Evolutionary conservation across 148 eudicot species (phyloP).

Genomic region (Hydrangea macrophylla): DNA sequence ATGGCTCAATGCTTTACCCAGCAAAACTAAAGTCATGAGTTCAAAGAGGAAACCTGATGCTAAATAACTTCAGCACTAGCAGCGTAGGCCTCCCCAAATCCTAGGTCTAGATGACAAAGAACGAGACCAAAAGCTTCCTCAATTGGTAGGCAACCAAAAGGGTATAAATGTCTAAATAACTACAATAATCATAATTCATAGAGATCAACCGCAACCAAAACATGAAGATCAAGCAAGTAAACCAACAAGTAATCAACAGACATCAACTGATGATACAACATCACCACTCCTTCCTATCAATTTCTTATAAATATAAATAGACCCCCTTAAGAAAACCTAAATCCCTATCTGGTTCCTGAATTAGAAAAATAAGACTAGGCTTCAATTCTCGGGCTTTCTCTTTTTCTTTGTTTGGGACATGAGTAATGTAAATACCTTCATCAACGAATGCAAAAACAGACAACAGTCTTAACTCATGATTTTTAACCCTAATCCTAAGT

Average conservation of each 20-base stretch:
- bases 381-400: background rate
- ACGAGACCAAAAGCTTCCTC: background rate
- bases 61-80: background rate
- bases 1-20: no score
- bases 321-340: background rate
- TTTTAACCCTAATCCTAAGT: background rate
- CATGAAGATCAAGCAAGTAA: background rate
- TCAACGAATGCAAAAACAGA: no score
- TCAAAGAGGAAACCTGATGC: no score
- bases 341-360: background rate
- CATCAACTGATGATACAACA: background rate
- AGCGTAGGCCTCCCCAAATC: background rate
- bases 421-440: background rate
- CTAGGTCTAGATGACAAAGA: background rate
- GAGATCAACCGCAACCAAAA: background rate
- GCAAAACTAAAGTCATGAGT: no score
- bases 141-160: background rate
- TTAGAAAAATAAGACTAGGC: background rate
- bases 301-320: background rate
- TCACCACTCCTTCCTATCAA: background rate
- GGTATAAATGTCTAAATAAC: background rate
- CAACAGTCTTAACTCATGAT: background rate
- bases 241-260: background rate
- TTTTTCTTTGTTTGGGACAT: background rate
- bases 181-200: background rate